A percentile compares a stretch with the other conserved stretches of the same genome.
Evolutionary conservation across 345 rosid genomes (phyloP).

Genomic region (Salix arbutifolia): DNA sequence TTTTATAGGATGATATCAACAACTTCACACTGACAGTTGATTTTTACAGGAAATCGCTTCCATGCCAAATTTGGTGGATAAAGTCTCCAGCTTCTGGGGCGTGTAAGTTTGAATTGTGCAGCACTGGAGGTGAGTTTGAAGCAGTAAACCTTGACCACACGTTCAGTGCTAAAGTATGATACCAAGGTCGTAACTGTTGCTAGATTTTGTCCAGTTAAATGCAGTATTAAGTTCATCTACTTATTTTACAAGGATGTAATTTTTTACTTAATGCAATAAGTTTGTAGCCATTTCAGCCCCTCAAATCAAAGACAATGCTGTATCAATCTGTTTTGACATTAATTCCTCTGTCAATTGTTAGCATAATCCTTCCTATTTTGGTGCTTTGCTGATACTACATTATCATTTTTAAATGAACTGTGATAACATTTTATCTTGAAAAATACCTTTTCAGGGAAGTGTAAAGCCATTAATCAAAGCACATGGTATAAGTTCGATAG

Average conservation of each 20-base stretch:
- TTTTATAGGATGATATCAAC: background rate
- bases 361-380: background rate
- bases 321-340: background rate
- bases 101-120: background rate
- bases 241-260: background rate
- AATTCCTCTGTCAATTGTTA: background rate
- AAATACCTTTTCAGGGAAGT: conserved; percentile 29
- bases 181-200: background rate
- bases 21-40: background rate
- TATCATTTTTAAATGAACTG: background rate
- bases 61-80: conserved; percentile 20
- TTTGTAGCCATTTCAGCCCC: background rate
- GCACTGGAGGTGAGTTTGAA: conserved; percentile 27
- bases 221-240: background rate
- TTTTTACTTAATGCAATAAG: background rate
- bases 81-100: conserved; percentile 15
- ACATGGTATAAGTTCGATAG: conserved; percentile 18
- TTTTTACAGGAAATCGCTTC: conserved; percentile 25
- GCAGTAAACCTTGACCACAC: background rate
- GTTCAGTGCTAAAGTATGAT: background rate
- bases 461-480: conserved; percentile 34
- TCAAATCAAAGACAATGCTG: background rate
- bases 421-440: background rate
- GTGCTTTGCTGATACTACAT: background rate
- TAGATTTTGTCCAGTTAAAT: background rate